Percentiles rank a stretch among this genome's conserved stretches.
phyloP scores from a whole-genome alignment of 768 basidiomycete species.

The Neoboletus magnificus region DNA sequence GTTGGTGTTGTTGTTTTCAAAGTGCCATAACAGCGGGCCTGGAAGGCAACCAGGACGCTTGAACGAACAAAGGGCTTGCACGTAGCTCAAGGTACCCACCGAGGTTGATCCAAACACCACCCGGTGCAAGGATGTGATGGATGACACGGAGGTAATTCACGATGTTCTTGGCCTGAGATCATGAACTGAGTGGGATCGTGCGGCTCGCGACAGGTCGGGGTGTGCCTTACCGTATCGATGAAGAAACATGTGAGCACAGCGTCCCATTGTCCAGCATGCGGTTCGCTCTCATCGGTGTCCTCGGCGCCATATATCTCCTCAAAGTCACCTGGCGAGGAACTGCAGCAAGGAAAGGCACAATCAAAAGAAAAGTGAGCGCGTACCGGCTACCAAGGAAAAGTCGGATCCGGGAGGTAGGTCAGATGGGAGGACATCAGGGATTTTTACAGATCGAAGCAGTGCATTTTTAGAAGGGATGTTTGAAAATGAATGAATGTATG shows the following conservation, averaged over 20 bases:
- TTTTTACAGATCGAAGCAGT: conserved; percentile 62
- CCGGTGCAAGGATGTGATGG: conserved; percentile 75
- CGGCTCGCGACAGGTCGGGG: not conserved
- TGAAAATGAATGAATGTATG: conserved; percentile 91
- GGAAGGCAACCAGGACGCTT: not conserved
- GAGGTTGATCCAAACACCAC: conserved; percentile 91
- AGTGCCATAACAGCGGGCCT: conserved; percentile 98
- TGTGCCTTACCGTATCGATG: conserved; percentile 76
- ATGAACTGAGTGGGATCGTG: not conserved
- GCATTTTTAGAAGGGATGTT: conserved; percentile 60
- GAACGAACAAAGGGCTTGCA: not conserved
- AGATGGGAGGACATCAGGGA: conserved; percentile 85
- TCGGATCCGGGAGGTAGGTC: conserved; percentile 59
- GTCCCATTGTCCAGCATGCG: conserved; percentile 80
- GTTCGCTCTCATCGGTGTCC: conserved; percentile 50
- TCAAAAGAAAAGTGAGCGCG: conserved; percentile 12
- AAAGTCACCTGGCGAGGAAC: conserved; percentile 65
- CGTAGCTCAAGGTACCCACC: conserved; percentile 21
- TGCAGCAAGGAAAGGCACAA: not conserved
- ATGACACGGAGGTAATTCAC: conserved; percentile 88
- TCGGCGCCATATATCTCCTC: conserved; percentile 80
- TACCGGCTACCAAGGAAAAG: conserved; percentile 86
- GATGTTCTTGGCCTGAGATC: conserved; percentile 80
- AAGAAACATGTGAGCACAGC: conserved; percentile 95
- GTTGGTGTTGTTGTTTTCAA: conserved; percentile 79